Evolutionary conservation across 2,329 filamentous ascomycete genomes (phyloP).

Genomic region (Samsoniella hepiali): DNA sequence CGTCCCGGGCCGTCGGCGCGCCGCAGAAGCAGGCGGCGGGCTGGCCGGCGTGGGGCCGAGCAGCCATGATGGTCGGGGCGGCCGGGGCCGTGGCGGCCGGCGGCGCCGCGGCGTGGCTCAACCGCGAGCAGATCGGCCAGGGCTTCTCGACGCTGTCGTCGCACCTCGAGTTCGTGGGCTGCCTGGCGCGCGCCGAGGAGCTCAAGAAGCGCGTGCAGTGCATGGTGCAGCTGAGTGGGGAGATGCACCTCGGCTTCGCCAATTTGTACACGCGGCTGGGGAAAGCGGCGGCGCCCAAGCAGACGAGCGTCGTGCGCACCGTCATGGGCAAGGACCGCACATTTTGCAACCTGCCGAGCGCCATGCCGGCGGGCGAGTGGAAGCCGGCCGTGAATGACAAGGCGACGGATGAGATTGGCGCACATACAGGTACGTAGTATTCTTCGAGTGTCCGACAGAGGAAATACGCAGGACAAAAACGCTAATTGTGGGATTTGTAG

Average conservation of each 20-base stretch:
- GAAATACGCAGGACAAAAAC: slow-evolving; percentile 12
- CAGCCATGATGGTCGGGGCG: slow-evolving; percentile 82
- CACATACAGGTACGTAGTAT: slow-evolving; percentile 66
- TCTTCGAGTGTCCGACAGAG: background rate
- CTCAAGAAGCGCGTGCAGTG: slow-evolving; percentile 69
- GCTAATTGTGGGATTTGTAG: slow-evolving; percentile 32
- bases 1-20: slow-evolving; percentile 17
- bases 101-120: slow-evolving; percentile 80
- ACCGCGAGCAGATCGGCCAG: slow-evolving; percentile 73
- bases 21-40: slow-evolving; percentile 27
- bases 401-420: slow-evolving; percentile 72
- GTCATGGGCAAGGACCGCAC: slow-evolving; percentile 72
- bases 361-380: slow-evolving; percentile 57
- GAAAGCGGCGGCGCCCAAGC: slow-evolving; percentile 55
- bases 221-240: slow-evolving; percentile 61
- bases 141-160: slow-evolving; percentile 81
- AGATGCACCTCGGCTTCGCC: slow-evolving; percentile 71
- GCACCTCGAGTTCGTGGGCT: slow-evolving; percentile 91
- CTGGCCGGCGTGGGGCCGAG: slow-evolving; percentile 81
- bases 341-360: slow-evolving; percentile 75
- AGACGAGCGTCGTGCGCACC: slow-evolving; percentile 51
- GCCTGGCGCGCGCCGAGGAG: slow-evolving; percentile 79
- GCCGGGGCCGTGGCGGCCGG: slow-evolving; percentile 79
- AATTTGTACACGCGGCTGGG: slow-evolving; percentile 88
- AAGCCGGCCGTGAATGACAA: slow-evolving; percentile 72